Evolutionary conservation across 2,329 filamentous ascomycete genomes (phyloP), one percentile per base, ranked within the genome.

Genomic region (Ceratocystis huliohia): DNA sequence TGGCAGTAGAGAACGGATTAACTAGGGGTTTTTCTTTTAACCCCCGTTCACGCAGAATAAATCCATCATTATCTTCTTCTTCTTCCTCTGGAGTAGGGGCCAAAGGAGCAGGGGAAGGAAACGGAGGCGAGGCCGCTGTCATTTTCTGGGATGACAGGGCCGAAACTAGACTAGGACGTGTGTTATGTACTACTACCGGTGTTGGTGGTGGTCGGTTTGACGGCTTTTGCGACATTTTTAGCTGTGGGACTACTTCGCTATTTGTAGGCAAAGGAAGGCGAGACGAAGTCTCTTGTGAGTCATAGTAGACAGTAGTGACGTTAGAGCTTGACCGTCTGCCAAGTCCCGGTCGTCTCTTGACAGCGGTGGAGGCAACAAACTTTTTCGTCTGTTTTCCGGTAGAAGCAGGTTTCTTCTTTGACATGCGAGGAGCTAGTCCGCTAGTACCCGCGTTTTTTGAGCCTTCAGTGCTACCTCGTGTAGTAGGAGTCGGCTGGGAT

Each of bases 341-440:
- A 57, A 64, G 62, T 20, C 62, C 62, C n/a, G 66, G 61, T 1
- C 62, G 61, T 48, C 37, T 73, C 68, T 71, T 25, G 67, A 68
- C 44, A 73, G 68, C 45, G 71, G 69, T 15, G 70, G 63, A 7
- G 71, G 72, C 66, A 72, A 73, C 53, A 79, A 44, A 73, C 73
- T n/a, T 75, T 73, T 30, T 76, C 73, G 65, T 68, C 68, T 7
- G 71, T 70, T 46, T 73, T 70, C 46, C 71, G 73, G 33, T 74
- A 74, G 67, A 78, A 77, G 62, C 78, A 25, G 15, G 44, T 74
- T 37, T 74, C 74, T 68, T 79, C 78, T 64, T 78, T 77, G 63
- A 77, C 77, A 57, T 46, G 44, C 25, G 64, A 8, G 30, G 33
- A 20, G 53, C 28, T 17, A 30, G 17, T 8, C 53, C n/a, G 5